Percentiles rank a stretch among this genome's conserved stretches.
phyloP scores from a whole-genome alignment of 169 alveolate species.

The Cryptosporidium viatorum region DNA sequence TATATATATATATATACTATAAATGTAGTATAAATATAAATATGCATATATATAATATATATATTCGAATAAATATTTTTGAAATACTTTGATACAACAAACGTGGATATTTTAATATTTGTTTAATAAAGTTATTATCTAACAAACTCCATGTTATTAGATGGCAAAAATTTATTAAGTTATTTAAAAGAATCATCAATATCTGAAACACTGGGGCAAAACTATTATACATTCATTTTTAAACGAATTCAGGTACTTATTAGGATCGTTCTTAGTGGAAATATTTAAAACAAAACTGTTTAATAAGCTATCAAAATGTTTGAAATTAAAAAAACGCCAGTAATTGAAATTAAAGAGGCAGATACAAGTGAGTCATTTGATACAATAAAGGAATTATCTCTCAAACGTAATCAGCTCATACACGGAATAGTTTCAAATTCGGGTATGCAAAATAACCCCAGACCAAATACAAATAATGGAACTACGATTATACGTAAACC shows the following conservation, averaged over 20 bases:
- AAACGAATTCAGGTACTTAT: constrained; percentile 11
- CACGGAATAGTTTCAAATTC: constrained; percentile 21
- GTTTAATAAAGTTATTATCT: not conserved
- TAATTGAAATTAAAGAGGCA: not conserved
- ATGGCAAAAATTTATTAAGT: constrained; percentile 4
- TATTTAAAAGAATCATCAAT: constrained; percentile 2
- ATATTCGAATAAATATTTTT: not conserved
- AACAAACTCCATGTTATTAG: not conserved
- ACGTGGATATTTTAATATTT: not conserved
- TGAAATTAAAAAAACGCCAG: constrained; percentile 1
- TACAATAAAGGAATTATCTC: constrained; percentile 21
- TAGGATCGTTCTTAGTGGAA: not conserved
- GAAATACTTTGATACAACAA: not conserved
- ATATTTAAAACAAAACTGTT: not conserved
- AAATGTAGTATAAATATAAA: too few species aligned
- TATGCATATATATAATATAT: not conserved
- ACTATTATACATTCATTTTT: not conserved
- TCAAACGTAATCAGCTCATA: constrained; percentile 14
- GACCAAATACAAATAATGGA: constrained; percentile 13
- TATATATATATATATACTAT: too few species aligned
- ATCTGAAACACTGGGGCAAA: not conserved
- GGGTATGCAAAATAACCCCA: not conserved
- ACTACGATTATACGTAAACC: constrained; percentile 65
- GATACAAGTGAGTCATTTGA: constrained; percentile 1
- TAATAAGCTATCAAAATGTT: constrained; percentile 1